Evolutionary conservation across 768 basidiomycete genomes (phyloP).

Genomic region (Tricholoma hemisulphureum): DNA sequence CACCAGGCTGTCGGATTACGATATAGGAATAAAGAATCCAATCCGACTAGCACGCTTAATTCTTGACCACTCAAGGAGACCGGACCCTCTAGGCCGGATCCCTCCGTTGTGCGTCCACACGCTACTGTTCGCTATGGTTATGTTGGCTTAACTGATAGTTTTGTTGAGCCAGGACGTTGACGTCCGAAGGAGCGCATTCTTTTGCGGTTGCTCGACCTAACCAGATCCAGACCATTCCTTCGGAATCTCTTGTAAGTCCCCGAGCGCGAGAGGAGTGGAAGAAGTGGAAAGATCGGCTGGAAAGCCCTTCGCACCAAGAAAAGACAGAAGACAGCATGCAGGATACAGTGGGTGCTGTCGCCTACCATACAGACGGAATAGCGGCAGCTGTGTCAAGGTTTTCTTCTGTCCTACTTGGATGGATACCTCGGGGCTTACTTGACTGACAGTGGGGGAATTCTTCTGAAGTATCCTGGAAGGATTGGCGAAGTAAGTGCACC

Average conservation of each 20-base stretch:
- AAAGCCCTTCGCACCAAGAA: conserved; percentile 9
- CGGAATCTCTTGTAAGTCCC: conserved; percentile 48
- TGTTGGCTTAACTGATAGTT: background rate
- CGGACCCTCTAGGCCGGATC: conserved; percentile 59
- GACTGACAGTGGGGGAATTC: conserved; percentile 65
- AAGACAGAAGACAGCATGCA: conserved; percentile 41
- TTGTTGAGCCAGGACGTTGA: conserved; percentile 47
- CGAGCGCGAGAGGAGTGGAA: conserved; percentile 54
- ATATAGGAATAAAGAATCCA: conserved; percentile 66
- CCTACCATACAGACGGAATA: conserved; percentile 41
- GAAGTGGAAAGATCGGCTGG: conserved; percentile 55
- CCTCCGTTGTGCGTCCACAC: conserved; percentile 61
- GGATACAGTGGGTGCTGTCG: conserved; percentile 84
- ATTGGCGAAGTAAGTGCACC: conserved; percentile 61
- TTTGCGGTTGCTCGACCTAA: conserved; percentile 43
- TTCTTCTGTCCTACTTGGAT: background rate
- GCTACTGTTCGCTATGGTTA: background rate
- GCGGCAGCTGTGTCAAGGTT: conserved; percentile 83
- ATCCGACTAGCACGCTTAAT: conserved; percentile 58
- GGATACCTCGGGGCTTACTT: background rate
- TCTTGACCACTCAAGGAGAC: conserved; percentile 48
- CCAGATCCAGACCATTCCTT: conserved; percentile 33
- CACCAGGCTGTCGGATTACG: background rate
- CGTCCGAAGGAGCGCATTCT: conserved; percentile 54
- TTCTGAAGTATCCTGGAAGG: conserved; percentile 72